Evolutionary conservation across 352 stramenopile species (phyloP), one percentile per base, ranked within the genome.

Genomic region (Elongisporangium prolatum): DNA sequence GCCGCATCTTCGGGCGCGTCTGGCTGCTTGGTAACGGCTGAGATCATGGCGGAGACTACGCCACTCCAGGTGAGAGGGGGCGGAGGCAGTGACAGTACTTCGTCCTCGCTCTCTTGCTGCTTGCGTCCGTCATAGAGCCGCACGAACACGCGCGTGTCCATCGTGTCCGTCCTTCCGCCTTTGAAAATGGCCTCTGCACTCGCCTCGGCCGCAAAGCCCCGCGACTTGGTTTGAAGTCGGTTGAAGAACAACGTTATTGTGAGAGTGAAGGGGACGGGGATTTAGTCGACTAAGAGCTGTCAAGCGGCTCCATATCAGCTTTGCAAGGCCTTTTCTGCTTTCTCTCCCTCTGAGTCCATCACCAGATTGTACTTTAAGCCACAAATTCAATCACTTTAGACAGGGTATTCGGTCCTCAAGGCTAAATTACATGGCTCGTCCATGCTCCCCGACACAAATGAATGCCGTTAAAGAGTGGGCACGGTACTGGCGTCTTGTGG

Each of bases 41-140:
- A 68, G 51, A 88, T 77, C 79, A 89, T 89, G 56, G 76, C 70
- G 44, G 67, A 65, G 54, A 91, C 72, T 22, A 76, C 82, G 59
- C 71, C 65, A n/a, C 56, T 60, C 82, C 82, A 91, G 61, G 84
- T 86, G 57, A 91, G 75, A 51, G 82, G 79, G 47, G 82, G 69
- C 21, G 72, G 68, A 44, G 79, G 79, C 58, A 89, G 70, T 69
- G 85, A 74, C 56, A 91, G 61, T 54, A 91, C 74, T 63, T 89
- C 71, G 49, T 84, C 82, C 20, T 82, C 68, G 9, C 74, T 86
- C 57, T 91, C 82, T 55, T 59, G 58, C 55, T 76, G 69, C 53
- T 54, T 68, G 21, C 51, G 57, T 57, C 80, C 74, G 49, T 89
- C 77, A 56, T 84, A 89, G 21, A 91, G 74, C n/a, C 82, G 79